Base-by-base conservation (phyloP, 257 asterid genomes). In the Nicotiana noctiflora region DNA sequence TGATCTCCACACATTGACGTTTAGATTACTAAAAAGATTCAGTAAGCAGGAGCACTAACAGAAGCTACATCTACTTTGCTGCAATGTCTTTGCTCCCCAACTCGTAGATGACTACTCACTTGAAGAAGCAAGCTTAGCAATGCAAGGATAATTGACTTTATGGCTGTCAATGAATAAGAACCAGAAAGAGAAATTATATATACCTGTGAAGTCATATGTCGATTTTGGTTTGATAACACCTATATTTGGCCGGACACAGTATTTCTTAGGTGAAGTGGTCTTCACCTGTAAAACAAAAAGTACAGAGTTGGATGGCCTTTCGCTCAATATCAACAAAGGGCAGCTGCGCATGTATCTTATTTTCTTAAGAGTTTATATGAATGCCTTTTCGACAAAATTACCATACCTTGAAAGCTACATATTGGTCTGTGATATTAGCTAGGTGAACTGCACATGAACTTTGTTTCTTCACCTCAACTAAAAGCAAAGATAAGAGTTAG, bases 221-320 rank as follows among this genome's bases (percentile, higher is more conserved):
- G 98, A 86, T 29, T 88, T 91, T 79, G 97, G 97, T 89, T 89
- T 94, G 89, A 94, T 87, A 80, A 94, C 88, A 62, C 98, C 98
- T 59, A 87, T 87, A 86, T 94, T 94, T 65, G 97, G 98, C 66
- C 94, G 89, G 79, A 94, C 98, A 32, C 96, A 90, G 83, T 93
- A 94, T 86, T 89, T 94, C 92, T 89, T 94, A 21, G 97, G 98
- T 15, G 98, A 93, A 75, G 98, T 94, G 64, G 98, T 94, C 86
- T 93, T 94, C 65, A 94, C 97, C 98, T 94, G 91, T 83, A 88
- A 65, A 85, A 82, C 67, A 52, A 80, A 37, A 72, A 60, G 40
- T 25, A 56, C 12, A 75, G 21, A 46, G 46, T 75, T 17, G 79
- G 40, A 52, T 51, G 46, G 25, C 25, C 32, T 3, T 19, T 31